Evolutionary conservation across 805 yeast genomes (phyloP), one percentile per base, ranked within the genome.

Genomic region (Wickerhamiella cacticola): DNA sequence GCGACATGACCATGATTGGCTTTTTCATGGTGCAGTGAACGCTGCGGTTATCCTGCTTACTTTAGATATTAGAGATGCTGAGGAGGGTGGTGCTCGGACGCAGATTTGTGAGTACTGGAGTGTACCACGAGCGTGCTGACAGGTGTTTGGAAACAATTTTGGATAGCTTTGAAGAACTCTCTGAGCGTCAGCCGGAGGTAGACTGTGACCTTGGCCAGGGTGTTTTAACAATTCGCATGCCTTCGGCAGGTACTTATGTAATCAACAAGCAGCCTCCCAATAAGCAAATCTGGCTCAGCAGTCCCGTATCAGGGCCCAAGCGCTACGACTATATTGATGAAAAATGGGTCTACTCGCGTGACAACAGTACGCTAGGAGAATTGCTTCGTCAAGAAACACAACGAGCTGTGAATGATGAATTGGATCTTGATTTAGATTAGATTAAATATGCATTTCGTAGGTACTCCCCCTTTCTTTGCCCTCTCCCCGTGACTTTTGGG

Each of bases 221-320:
- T 6, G 96, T 92, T 7, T 64, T 92, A 65, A 79, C 89, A 1
- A 62, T 92, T 49, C 75, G 71, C 5, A 57, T 83, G 15, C 84
- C 89, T 2, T 74, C 78, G 1, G 68, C 70, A 15, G 97, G 96
- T 1, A 75, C 88, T 0, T 92, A 92, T 61, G 95, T 92, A 24
- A 80, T 92, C 60, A 92, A 92, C 68, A 89, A 87, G 60, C 97
- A 92, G 65, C 98, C 98, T 1, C 96, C 98, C 3, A 92, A 87
- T 66, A 82, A 84, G 65, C 99, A 92, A 63, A 81, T 92, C 25
- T 92, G 99, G 99, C 71, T 89, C 46, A 78, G 94, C 50, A 82
- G 95, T 39, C 99, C 99, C 0, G 60, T 86, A 3, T 82, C 94
- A 6, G 98, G 98, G 0, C 98, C 98, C 5, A 86, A 87, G 59